Conservation (phyloP, 768 basidiomycete genomes). For the Saitozyma podzolica region DNA sequence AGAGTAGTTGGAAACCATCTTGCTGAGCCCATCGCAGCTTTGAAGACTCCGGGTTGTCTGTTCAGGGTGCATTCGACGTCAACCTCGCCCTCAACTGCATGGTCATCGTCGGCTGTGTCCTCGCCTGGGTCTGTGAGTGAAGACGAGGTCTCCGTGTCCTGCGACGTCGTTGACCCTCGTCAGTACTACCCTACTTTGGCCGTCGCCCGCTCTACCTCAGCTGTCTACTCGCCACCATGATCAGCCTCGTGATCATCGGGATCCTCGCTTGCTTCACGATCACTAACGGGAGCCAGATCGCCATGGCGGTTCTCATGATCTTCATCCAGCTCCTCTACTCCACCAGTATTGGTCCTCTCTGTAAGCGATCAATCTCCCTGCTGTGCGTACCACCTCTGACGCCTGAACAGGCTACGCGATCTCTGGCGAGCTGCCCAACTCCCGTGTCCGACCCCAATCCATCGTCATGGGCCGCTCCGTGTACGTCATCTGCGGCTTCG, state of each 20-base stretch:
- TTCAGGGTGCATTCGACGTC: constrained; percentile 19
- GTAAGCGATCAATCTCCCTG: background rate
- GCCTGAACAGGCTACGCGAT: constrained; percentile 4
- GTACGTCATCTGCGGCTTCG: constrained; percentile 9
- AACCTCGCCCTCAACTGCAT: constrained; percentile 19
- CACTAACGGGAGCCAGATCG: background rate
- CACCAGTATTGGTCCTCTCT: constrained; percentile 24
- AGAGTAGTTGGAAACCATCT: background rate
- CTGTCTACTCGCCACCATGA: constrained; percentile 11
- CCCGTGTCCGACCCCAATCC: constrained; percentile 7
- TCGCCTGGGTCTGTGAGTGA: constrained; percentile 2
- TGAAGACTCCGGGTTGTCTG: constrained; percentile 3
- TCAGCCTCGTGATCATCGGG: constrained; percentile 19
- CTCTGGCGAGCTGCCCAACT: constrained; percentile 13
- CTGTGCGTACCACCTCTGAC: background rate
- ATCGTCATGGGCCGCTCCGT: constrained; percentile 8
- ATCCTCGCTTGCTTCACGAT: constrained; percentile 11
- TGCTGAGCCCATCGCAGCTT: background rate
- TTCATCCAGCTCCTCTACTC: constrained; percentile 36
- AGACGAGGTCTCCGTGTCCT: background rate
- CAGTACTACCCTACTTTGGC: constrained; percentile 12
- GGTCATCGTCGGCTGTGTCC: constrained; percentile 16
- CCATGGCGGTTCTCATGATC: constrained; percentile 8
- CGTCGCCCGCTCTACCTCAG: constrained; percentile 22
- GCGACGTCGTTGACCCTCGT: constrained; percentile 1